A percentile compares a stretch with the other conserved stretches of the same genome.
These are phyloP conservation scores for Diaporthe nobilis DNA, from an alignment of 2,329 filamentous ascomycete genomes.

Conservation along the genomic window DNA sequence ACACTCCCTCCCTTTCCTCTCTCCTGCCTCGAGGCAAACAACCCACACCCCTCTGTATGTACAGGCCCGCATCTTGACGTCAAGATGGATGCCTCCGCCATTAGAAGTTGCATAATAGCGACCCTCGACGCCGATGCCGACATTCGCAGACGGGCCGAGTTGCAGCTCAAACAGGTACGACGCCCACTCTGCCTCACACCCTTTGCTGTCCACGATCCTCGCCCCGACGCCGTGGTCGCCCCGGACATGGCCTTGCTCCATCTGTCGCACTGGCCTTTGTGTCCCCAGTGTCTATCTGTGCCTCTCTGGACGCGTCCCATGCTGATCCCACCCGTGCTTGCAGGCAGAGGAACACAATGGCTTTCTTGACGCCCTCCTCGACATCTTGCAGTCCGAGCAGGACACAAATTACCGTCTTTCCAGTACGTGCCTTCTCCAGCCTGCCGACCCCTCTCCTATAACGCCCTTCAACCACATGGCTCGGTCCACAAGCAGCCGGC, in stretches of 20 bases:
- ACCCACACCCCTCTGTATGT: slow-evolving; percentile 38
- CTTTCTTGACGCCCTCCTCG: slow-evolving; percentile 91
- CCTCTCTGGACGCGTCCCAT: slow-evolving; percentile 32
- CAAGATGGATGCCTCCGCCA: slow-evolving; percentile 80
- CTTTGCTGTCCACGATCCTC: slow-evolving; percentile 29
- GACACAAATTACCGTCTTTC: slow-evolving; percentile 88
- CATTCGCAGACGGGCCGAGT: slow-evolving; percentile 81
- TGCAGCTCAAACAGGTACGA: slow-evolving; percentile 85
- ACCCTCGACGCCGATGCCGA: slow-evolving; percentile 83
- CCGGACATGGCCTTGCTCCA: not conserved
- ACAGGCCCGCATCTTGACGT: slow-evolving; percentile 39
- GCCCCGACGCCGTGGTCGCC: not conserved
- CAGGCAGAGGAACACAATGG: slow-evolving; percentile 92
- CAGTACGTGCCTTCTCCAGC: slow-evolving; percentile 71
- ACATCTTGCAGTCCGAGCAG: slow-evolving; percentile 91
- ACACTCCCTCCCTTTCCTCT: slow-evolving; percentile 22
- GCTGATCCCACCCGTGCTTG: slow-evolving; percentile 44
- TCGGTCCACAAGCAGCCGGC: not conserved
- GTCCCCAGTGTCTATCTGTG: not conserved
- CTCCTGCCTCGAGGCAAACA: slow-evolving; percentile 33
- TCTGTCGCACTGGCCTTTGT: slow-evolving; percentile 35
- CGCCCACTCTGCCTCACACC: slow-evolving; percentile 34
- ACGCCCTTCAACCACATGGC: slow-evolving; percentile 36
- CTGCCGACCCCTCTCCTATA: slow-evolving; percentile 43
- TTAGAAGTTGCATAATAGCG: slow-evolving; percentile 83